Percentiles rank a stretch among this genome's conserved stretches.
Conservation (phyloP, 305 asterid species). For the Withania somnifera region DNA sequence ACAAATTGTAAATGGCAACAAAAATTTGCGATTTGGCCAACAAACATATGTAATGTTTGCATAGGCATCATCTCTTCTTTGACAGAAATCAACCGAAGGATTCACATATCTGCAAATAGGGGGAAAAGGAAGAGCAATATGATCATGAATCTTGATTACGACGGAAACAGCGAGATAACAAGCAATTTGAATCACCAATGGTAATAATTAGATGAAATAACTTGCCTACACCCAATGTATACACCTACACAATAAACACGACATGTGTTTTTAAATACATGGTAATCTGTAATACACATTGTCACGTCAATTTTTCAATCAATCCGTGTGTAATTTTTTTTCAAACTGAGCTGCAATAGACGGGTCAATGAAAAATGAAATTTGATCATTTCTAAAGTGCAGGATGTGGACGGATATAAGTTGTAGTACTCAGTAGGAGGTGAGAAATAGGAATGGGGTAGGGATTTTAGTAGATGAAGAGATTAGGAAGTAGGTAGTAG, state of each 20-base stretch:
- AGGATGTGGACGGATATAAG: no score
- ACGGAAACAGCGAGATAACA: neutral
- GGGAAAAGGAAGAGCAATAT: neutral
- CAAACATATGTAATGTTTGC: neutral
- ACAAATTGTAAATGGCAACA: neutral
- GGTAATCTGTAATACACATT: neutral
- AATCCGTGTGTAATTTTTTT: neutral
- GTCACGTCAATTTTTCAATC: neutral
- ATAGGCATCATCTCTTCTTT: conserved; percentile 7
- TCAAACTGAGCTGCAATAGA: neutral
- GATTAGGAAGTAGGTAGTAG: no score
- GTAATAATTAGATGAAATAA: neutral
- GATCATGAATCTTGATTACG: neutral
- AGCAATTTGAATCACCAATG: neutral
- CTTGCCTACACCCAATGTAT: neutral
- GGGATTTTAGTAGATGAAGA: no score
- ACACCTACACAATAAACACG: neutral
- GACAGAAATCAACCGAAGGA: neutral
- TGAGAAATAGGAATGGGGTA: no score
- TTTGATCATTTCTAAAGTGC: neutral
- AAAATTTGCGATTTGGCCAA: neutral
- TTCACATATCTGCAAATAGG: neutral
- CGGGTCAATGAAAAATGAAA: neutral
- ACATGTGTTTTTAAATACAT: neutral
- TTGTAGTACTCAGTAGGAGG: no score